Percentiles rank a stretch among this genome's conserved stretches.
phyloP scores from a whole-genome alignment of 805 yeast genomes.

The Wickerhamomyces tratensis region DNA sequence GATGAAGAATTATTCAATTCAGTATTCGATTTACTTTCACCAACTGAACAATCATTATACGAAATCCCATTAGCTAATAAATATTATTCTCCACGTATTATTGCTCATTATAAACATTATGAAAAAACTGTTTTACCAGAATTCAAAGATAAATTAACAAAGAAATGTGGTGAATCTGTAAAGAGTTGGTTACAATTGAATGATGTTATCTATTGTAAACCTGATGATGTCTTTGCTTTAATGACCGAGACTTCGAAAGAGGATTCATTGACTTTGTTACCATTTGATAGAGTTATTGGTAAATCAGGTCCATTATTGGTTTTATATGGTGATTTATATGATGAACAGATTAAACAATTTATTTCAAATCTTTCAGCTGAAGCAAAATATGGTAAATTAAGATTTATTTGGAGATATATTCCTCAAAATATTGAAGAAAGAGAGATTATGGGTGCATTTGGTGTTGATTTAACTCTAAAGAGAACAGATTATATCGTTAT shows the following conservation, averaged over 20 bases:
- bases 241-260: conserved; percentile 34
- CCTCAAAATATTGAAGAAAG: conserved; percentile 22
- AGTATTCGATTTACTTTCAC: conserved; percentile 9
- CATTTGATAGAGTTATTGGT: conserved; percentile 64
- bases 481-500: conserved; percentile 57
- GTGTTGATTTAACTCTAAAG: conserved; percentile 53
- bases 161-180: conserved; percentile 15
- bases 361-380: conserved; percentile 49
- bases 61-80: conserved; percentile 24
- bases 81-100: conserved; percentile 49
- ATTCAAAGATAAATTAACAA: conserved; percentile 10
- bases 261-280: conserved; percentile 12
- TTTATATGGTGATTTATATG: conserved; percentile 56
- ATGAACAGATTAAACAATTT: conserved; percentile 42
- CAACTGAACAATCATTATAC: conserved; percentile 11
- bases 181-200: conserved; percentile 43
- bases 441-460: conserved; percentile 48
- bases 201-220: conserved; percentile 47
- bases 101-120: conserved; percentile 53
- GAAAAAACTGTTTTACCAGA: conserved; percentile 21
- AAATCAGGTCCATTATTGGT: conserved; percentile 40
- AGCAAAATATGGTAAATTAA: conserved; percentile 53
- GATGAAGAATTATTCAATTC: conserved; percentile 12
- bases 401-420: conserved; percentile 69
- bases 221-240: conserved; percentile 73